Percentiles rank a stretch among this genome's conserved stretches.
These are phyloP conservation scores for Cutaneotrichosporon dermatis DNA, from an alignment of 1,284 basidiomycete species.

Conservation along the genomic window DNA sequence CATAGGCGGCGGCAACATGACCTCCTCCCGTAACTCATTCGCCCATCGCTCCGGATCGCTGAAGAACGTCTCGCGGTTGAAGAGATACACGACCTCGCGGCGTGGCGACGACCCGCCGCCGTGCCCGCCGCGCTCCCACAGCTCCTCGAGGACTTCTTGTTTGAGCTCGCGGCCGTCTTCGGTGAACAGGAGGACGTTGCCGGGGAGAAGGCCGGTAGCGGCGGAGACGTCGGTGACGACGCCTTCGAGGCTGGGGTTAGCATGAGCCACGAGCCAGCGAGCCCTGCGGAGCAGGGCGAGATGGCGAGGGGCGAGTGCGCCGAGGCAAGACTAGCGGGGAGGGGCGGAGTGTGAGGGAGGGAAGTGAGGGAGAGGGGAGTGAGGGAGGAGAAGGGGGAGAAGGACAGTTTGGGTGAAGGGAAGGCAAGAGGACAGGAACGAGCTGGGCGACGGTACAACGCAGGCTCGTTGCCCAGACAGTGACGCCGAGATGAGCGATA, in stretches of 20 bases:
- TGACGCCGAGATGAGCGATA: too few relatives aligned
- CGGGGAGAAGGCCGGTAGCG: constrained; percentile 22
- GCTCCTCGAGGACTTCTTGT: constrained; percentile 34
- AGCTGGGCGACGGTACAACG: too few relatives aligned
- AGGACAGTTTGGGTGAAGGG: too few relatives aligned
- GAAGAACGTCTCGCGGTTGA: constrained; percentile 45
- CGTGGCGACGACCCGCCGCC: constrained; percentile 21
- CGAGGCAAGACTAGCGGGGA: too few relatives aligned
- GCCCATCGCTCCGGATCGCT: constrained; percentile 40
- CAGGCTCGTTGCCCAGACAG: too few relatives aligned
- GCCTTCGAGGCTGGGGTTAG: constrained; percentile 31
- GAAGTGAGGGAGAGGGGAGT: too few relatives aligned
- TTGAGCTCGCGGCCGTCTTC: constrained; percentile 42
- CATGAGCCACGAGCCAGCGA: not conserved
- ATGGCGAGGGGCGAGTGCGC: not conserved
- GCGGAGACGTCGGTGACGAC: constrained; percentile 29
- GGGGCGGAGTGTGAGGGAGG: too few relatives aligned
- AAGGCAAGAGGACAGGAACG: too few relatives aligned
- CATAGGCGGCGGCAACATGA: constrained; percentile 35
- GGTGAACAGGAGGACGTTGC: constrained; percentile 42
- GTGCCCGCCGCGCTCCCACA: constrained; percentile 38
- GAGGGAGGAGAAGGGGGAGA: too few relatives aligned
- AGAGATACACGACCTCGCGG: constrained; percentile 32
- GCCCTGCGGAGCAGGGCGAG: too few relatives aligned
- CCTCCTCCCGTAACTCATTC: constrained; percentile 33